Conservation (phyloP, 192 early-diverging fungal species). For the Haplosporangium gracile region DNA sequence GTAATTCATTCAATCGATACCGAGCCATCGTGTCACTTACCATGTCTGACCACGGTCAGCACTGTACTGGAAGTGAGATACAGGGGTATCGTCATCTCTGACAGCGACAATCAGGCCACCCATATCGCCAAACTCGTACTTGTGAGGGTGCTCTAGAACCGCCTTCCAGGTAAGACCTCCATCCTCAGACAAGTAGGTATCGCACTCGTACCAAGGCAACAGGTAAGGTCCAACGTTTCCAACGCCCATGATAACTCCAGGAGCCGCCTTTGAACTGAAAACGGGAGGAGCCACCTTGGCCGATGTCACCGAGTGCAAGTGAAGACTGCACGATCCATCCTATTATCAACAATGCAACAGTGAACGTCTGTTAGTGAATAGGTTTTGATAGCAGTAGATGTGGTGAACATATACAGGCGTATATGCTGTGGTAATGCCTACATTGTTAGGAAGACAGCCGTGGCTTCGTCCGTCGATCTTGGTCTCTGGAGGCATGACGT, state of each 20-base stretch:
- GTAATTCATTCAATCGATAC: neutral
- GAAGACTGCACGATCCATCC: constrained; percentile 79
- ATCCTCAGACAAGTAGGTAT: constrained; percentile 90
- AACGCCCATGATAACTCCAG: constrained; percentile 92
- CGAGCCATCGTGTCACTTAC: constrained; percentile 37
- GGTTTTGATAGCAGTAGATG: too few relatives aligned
- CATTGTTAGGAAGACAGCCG: constrained; percentile 62
- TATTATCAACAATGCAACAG: neutral
- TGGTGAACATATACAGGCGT: neutral
- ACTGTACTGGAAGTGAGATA: constrained; percentile 77
- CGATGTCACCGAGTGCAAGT: constrained; percentile 88
- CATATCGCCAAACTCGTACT: constrained; percentile 88
- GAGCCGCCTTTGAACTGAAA: constrained; percentile 78
- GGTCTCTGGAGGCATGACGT: constrained; percentile 73
- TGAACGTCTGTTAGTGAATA: neutral
- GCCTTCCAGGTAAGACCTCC: constrained; percentile 84
- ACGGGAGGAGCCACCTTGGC: constrained; percentile 75
- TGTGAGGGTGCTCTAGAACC: constrained; percentile 77
- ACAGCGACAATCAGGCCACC: constrained; percentile 84
- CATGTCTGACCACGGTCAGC: constrained; percentile 84
- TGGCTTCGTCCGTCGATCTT: constrained; percentile 69
- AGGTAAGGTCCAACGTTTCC: constrained; percentile 87
- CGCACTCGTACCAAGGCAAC: constrained; percentile 77
- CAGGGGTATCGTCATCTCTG: constrained; percentile 66
- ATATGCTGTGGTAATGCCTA: constrained; percentile 15